These are phyloP conservation scores for Diplocarpon mali DNA, from an alignment of 2,329 filamentous ascomycete genomes.

Conservation along the genomic window DNA sequence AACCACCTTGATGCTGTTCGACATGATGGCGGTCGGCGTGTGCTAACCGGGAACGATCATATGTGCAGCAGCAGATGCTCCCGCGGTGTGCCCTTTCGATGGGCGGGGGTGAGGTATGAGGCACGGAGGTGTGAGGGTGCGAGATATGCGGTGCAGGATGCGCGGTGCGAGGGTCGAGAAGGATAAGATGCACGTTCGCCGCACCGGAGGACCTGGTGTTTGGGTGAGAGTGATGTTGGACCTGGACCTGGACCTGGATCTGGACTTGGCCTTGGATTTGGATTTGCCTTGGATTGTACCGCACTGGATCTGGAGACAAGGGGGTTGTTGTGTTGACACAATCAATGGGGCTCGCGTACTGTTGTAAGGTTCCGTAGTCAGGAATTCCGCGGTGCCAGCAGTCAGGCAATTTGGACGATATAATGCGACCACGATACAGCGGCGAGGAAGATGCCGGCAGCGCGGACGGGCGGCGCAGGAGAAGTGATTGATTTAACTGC, in stretches of 20 bases:
- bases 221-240: conserved; percentile 11
- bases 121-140: too few relatives aligned
- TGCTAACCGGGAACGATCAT: conserved; percentile 24
- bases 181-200: too few relatives aligned
- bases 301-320: conserved; percentile 13
- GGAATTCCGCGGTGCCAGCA: conserved; percentile 14
- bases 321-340: conserved; percentile 23
- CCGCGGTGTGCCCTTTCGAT: conserved; percentile 4
- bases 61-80: conserved; percentile 16
- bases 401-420: neutral
- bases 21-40: conserved; percentile 25
- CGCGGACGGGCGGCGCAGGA: neutral
- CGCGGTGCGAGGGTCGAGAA: too few relatives aligned
- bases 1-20: conserved; percentile 71
- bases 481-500: neutral
- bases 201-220: neutral
- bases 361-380: too few relatives aligned
- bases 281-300: too few relatives aligned
- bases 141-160: too few relatives aligned
- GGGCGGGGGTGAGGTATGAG: too few relatives aligned
- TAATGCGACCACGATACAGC: conserved; percentile 17
- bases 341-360: conserved; percentile 12
- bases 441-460: conserved; percentile 10
- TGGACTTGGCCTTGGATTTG: too few relatives aligned
- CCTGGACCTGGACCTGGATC: too few relatives aligned